Evolutionary conservation across 352 stramenopile genomes (phyloP), one percentile per base, ranked within the genome.

Genomic region (Blastocystis sp.): DNA sequence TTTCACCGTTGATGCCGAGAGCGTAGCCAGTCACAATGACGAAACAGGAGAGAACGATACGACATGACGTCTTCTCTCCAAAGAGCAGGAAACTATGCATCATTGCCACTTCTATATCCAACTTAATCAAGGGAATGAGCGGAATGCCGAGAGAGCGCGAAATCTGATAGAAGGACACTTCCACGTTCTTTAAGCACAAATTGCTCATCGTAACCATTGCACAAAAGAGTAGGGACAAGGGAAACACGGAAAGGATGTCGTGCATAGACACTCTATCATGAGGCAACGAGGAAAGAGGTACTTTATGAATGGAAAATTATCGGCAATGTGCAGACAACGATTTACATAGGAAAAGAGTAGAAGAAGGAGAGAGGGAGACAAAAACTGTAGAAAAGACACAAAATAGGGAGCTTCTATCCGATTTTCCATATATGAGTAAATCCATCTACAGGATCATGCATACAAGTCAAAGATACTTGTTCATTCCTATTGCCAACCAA

Each of bases 101-200:
- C 2, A 48, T 0, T 23, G 17, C 28, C 9, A 0, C 41, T 77
- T 28, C 19, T 19, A 0, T 60, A 0, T 56, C 5, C 48, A 38
- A 56, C 67, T 77, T 77, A 0, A 77, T 77, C 5, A 77, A 40
- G 10, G 67, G 67, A 62, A 77, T 77, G 28, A 77, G 56, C 17
- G 67, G 67, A 77, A 77, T 77, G 9, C 67, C 67, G 60, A 77
- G 67, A 48, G 67, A 77, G 19, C 67, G 67, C 17, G 67, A 77
- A 77, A 77, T 77, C 67, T 77, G 67, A 28, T 77, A 77, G 28
- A 77, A 77, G 28, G 67, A 77, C 7, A 77, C 67, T 77, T 77
- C 67, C 38, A 77, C 67, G 23, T 77, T 60, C 43, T 77, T 77
- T 19, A 77, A 28, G 28, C 67, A 77, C n/a, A 77, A 41, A 60